A percentile compares a stretch with the other conserved stretches of the same genome.
Evolutionary conservation across 73 alveolate genomes (phyloP).

Genomic region (Effrenium voratum): DNA sequence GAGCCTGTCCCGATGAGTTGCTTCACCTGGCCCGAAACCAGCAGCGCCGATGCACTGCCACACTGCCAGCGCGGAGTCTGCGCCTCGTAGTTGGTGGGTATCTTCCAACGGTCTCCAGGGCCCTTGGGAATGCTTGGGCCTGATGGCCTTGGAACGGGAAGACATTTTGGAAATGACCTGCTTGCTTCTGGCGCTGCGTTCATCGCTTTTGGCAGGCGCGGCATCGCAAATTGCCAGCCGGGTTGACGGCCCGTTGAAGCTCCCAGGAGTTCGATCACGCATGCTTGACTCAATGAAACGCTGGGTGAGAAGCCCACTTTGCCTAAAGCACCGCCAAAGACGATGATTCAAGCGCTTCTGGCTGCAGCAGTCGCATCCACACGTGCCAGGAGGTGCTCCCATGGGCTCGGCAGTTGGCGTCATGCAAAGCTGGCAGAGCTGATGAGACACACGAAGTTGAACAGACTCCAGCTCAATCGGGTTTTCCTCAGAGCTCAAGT

Average conservation of each 20-base stretch:
- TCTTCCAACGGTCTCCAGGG: slow-evolving; percentile 93
- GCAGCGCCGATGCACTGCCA: too few relatives aligned
- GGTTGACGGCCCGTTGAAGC: too few relatives aligned
- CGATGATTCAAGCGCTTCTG: background rate
- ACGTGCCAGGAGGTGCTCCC: slow-evolving; percentile 61
- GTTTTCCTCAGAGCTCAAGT: too few relatives aligned
- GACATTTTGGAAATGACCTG: too few relatives aligned
- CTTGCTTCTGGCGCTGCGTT: too few relatives aligned
- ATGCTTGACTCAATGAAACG: background rate
- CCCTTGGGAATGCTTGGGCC: slow-evolving; percentile 79
- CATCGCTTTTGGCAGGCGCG: too few relatives aligned
- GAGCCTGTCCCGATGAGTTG: slow-evolving; percentile 95
- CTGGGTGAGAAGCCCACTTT: slow-evolving; percentile 32
- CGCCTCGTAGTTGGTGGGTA: slow-evolving; percentile 83
- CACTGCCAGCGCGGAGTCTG: background rate
- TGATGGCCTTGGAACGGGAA: slow-evolving; percentile 28
- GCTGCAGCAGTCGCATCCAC: slow-evolving; percentile 61
- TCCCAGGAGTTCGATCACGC: too few relatives aligned
- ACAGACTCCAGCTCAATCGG: background rate
- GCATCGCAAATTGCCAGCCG: slow-evolving; percentile 55
- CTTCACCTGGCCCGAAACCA: slow-evolving; percentile 78
- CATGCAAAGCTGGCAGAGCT: slow-evolving; percentile 42
- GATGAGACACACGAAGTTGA: slow-evolving; percentile 40
- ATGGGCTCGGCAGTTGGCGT: slow-evolving; percentile 72
- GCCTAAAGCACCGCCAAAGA: slow-evolving; percentile 9